Evolutionary conservation across 139 green algal species (phyloP).

Genomic region (Chlorella vulgaris): DNA sequence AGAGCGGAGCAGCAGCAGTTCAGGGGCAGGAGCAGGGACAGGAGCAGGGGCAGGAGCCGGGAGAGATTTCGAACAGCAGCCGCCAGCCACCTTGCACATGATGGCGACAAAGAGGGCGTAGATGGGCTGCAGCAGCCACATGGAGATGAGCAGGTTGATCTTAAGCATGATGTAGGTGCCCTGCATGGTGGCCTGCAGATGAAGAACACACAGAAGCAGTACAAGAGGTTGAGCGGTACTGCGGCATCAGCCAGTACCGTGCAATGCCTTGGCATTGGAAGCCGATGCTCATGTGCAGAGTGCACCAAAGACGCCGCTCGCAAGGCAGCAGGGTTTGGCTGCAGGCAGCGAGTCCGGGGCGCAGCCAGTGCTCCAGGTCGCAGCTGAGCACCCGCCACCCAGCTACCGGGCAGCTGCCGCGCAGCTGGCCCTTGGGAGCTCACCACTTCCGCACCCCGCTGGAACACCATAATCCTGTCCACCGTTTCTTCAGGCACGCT

Average conservation of each 20-base stretch:
- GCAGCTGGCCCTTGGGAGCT: too few species aligned
- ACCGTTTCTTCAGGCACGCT: constrained; percentile 36
- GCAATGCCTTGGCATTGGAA: too few species aligned
- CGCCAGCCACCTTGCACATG: neutral
- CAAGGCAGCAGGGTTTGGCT: too few species aligned
- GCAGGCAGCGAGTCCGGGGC: too few species aligned
- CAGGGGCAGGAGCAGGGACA: neutral
- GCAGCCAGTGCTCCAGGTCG: too few species aligned
- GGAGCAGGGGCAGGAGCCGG: neutral
- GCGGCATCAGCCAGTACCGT: too few species aligned
- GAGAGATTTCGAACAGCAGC: neutral
- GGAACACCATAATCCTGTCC: constrained; percentile 75
- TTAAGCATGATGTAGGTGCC: constrained; percentile 77
- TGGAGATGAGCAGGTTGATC: constrained; percentile 73
- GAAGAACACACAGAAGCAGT: neutral
- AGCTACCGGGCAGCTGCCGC: too few species aligned
- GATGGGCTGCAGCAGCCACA: constrained; percentile 48
- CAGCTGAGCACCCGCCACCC: too few species aligned
- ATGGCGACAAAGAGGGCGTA: constrained; percentile 23
- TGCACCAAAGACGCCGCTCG: too few species aligned
- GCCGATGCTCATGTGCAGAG: too few species aligned
- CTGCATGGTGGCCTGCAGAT: constrained; percentile 15
- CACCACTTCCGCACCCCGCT: constrained; percentile 57
- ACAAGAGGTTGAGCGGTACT: neutral
- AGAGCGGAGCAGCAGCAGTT: too few species aligned